Percentiles rank a stretch among this genome's conserved stretches.
phyloP scores from a whole-genome alignment of 768 basidiomycete species.

The Xerocomellus chrysenteron region DNA sequence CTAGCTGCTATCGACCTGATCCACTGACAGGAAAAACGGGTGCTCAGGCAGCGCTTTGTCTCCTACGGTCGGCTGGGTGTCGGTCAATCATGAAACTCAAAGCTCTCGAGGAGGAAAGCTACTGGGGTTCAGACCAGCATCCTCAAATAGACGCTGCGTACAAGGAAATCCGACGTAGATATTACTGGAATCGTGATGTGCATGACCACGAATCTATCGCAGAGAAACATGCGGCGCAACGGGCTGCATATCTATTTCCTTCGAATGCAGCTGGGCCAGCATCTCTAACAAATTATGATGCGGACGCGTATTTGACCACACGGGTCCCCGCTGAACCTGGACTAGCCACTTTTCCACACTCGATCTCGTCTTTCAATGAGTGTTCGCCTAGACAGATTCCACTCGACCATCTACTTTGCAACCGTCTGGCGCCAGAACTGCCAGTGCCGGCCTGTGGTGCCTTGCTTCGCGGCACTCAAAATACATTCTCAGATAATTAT shows the following conservation, averaged over 20 bases:
- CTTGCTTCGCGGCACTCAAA: too few relatives aligned
- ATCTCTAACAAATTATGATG: background rate
- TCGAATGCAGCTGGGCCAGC: background rate
- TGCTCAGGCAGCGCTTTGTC: background rate
- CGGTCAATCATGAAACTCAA: conserved; percentile 39
- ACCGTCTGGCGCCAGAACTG: background rate
- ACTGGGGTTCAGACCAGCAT: background rate
- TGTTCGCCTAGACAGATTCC: background rate
- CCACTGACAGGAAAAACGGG: background rate
- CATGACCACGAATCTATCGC: too few relatives aligned
- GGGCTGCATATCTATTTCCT: background rate
- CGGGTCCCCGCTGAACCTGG: background rate
- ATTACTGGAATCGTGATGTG: background rate
- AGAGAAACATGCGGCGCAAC: background rate
- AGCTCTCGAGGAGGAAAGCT: background rate
- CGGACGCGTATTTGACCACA: too few relatives aligned
- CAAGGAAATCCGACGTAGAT: background rate
- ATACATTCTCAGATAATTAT: background rate
- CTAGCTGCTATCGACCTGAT: background rate
- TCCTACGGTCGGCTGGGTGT: conserved; percentile 4
- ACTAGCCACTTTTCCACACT: background rate
- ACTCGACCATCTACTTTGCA: background rate
- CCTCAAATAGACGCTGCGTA: background rate
- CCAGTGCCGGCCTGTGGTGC: background rate
- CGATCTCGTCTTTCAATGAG: background rate